Evolutionary conservation across 2,329 filamentous ascomycete species (phyloP), one percentile per base, ranked within the genome.

Genomic region (Neopestalotiopsis sp.): DNA sequence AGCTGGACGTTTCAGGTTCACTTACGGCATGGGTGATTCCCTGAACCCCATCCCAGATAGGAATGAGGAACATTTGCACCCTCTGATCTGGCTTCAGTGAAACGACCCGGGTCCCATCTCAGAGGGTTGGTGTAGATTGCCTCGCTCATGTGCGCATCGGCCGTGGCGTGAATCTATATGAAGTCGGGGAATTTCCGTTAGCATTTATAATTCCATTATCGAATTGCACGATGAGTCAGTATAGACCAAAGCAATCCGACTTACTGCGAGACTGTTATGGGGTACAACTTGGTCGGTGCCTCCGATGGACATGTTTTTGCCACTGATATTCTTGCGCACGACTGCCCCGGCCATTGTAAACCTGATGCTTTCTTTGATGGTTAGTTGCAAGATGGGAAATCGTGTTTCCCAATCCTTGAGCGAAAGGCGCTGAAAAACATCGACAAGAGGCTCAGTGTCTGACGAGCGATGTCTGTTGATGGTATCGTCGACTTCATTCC

Each of bases 321-420:
- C 57, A 42, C 66, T 63, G 45, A 68, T 64, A 61, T 68, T 68
- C 40, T 68, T 68, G 13, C 66, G 34, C 66, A 68, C 66, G 1
- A 68, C 66, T 1, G 66, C 58, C 20, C 66, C 66, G 1, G 66
- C 66, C 66, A 68, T 68, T 9, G 66, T 68, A 49, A 68, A 68
- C 1, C 66, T 42, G 28, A 68, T 68, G 30, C 66, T 68, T 20
- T 68, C 66, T 14, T 30, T 49, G 5, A 63, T 63, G 14, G 61
- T 24, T 2, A 61, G 28, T 24, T 56, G 40, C 42, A 68, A 49
- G 20, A 57, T 13, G 10, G 61, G 61, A 34, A 68, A 68, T 1
- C 12, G 5, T 2, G 66, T 64, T 14, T 68, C 66, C 66, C 66
- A 68, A 12, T 68, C 66, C 3, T 49, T 42, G 10, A 68, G 28